Evolutionary conservation across 208 protist genomes (phyloP).

Genomic region (Plasmodiophora brassicae): DNA sequence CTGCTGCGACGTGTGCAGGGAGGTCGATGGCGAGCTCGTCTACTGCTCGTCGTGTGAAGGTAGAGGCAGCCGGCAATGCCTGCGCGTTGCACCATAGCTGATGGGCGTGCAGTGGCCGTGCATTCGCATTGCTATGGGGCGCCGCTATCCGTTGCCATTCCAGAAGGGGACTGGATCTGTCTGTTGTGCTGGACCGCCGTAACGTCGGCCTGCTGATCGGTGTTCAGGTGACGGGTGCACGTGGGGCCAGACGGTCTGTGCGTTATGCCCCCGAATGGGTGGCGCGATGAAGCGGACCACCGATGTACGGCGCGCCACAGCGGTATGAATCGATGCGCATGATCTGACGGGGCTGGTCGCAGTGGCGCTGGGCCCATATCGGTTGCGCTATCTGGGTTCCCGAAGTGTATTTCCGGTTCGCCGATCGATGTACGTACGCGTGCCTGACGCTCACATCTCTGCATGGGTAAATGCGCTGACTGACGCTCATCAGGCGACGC

Average conservation of each 20-base stretch:
- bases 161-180: neutral
- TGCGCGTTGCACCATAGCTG: too few species aligned
- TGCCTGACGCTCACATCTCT: too few species aligned
- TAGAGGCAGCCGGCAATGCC: too few species aligned
- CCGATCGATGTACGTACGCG: too few species aligned
- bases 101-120: neutral
- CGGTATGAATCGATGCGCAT: too few species aligned
- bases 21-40: neutral
- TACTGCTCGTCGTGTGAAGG: neutral
- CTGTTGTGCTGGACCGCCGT: too few species aligned
- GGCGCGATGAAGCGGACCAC: neutral
- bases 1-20: neutral
- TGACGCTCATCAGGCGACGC: too few species aligned
- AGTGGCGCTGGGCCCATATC: neutral
- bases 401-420: conserved; percentile 1
- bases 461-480: too few species aligned
- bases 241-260: neutral
- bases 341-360: too few species aligned
- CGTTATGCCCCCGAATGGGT: neutral
- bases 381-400: neutral
- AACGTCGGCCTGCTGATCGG: too few species aligned
- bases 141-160: neutral
- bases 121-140: neutral
- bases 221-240: neutral
- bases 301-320: too few species aligned